A percentile compares a stretch with the other conserved stretches of the same genome.
These are phyloP conservation scores for Asterionellopsis glacialis DNA, from an alignment of 108 stramenopile species.

Conservation along the genomic window DNA sequence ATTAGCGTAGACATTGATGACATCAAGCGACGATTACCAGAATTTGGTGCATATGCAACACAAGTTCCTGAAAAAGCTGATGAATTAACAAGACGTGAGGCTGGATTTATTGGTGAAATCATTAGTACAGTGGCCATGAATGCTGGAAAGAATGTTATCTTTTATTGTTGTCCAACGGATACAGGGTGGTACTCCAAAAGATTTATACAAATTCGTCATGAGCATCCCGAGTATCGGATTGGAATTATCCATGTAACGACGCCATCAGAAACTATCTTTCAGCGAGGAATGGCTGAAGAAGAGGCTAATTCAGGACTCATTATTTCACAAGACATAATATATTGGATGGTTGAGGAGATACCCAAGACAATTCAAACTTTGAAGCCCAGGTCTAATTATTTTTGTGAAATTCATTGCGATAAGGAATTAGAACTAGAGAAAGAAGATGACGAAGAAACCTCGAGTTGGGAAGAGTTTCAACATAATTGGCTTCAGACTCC, in stretches of 20 bases:
- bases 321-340: neutral
- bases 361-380: slow-evolving; percentile 5
- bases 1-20: slow-evolving; percentile 36
- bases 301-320: neutral
- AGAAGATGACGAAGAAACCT: neutral
- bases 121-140: slow-evolving; percentile 42
- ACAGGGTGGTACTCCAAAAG: slow-evolving; percentile 51
- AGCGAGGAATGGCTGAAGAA: slow-evolving; percentile 11
- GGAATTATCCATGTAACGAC: slow-evolving; percentile 45
- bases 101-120: slow-evolving; percentile 57
- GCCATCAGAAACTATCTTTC: slow-evolving; percentile 19
- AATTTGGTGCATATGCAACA: slow-evolving; percentile 56
- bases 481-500: slow-evolving; percentile 59
- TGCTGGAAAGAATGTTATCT: slow-evolving; percentile 58
- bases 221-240: slow-evolving; percentile 26
- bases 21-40: slow-evolving; percentile 66
- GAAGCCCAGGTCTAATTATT: slow-evolving; percentile 45
- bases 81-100: slow-evolving; percentile 42
- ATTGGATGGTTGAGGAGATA: neutral
- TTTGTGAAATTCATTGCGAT: slow-evolving; percentile 41
- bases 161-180: slow-evolving; percentile 58
- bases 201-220: slow-evolving; percentile 34
- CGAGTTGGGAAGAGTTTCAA: slow-evolving; percentile 53
- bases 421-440: slow-evolving; percentile 8
- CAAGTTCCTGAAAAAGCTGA: slow-evolving; percentile 51